Percentiles rank a stretch among this genome's conserved stretches.
These are phyloP conservation scores for Dryadomyces sulphureus DNA, from an alignment of 2,329 filamentous ascomycete genomes.

Conservation along the genomic window DNA sequence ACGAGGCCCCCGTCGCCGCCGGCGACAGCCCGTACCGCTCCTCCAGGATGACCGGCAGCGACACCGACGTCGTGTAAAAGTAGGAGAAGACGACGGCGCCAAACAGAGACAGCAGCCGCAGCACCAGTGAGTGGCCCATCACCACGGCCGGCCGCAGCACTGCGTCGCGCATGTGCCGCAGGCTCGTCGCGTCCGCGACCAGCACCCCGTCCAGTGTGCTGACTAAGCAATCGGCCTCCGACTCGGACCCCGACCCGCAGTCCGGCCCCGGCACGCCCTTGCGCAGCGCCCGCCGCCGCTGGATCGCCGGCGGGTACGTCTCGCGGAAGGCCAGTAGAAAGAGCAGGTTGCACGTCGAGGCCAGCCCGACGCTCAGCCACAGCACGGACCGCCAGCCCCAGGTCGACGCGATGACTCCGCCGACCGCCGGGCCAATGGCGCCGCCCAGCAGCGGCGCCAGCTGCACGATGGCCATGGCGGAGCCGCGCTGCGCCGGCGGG, in stretches of 20 bases:
- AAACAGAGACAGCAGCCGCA: constrained; percentile 28
- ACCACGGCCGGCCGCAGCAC: constrained; percentile 33
- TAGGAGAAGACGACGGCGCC: constrained; percentile 33
- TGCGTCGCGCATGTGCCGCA: constrained; percentile 33
- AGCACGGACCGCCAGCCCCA: constrained; percentile 21
- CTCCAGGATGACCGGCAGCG: constrained; percentile 34
- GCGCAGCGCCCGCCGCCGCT: constrained; percentile 22
- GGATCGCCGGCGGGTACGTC: constrained; percentile 28
- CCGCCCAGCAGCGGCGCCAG: constrained; percentile 18
- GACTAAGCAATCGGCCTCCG: constrained; percentile 9
- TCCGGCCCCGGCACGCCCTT: neutral
- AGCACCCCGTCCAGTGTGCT: constrained; percentile 9
- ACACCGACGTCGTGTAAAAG: constrained; percentile 39
- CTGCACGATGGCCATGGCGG: constrained; percentile 26
- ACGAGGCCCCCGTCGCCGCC: constrained; percentile 34
- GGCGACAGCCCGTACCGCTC: constrained; percentile 33
- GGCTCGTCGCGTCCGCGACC: constrained; percentile 19
- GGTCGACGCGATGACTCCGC: constrained; percentile 17
- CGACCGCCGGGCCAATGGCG: constrained; percentile 16
- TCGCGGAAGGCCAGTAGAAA: constrained; percentile 17
- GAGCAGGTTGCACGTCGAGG: constrained; percentile 11
- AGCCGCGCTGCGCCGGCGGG: constrained; percentile 34
- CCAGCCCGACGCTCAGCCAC: constrained; percentile 15
- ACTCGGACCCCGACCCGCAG: neutral
- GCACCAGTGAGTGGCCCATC: constrained; percentile 27